Base-by-base conservation (phyloP, 164 flowering plant species). In the Vitis labrusca region DNA sequence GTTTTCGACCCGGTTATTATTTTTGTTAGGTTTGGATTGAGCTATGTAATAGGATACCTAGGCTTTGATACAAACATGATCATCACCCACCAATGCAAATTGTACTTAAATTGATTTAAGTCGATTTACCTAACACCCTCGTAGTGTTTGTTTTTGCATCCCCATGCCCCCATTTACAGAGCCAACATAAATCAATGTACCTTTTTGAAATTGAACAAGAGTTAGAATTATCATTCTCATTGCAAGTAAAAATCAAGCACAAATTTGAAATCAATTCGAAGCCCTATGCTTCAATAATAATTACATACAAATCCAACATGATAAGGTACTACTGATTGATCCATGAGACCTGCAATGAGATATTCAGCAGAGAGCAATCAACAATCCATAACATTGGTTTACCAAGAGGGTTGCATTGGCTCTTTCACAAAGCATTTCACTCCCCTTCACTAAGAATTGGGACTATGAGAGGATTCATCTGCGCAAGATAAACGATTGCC, bases 391-490 rank as follows among this genome's bases (percentile, higher is more conserved):
- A 62, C 14, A 66, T 47, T n/a, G 32, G 62, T 56, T 17, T 48
- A 61, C 53, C 50, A 59, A 27, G 51, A 27, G 27, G 14, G 30
- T 8, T 16, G 6, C 2, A 9, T 32, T 32, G 44, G 19, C 0
- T 13, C 6, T 29, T 32, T 16, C 23, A 32, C 50, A 64, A 37
- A 11, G 17, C 60, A 50, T 69, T 66, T 85, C 81, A 89, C 66
- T 83, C 91, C 5, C 74, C 79, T 74, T 88, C 88, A 72, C 69
- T 85, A 59, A 85, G 60, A 57, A 85, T 83, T 14, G 88, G 88
- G 49, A 85, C 89, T 11, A 84, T 85, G 62, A 84, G 87, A 9
- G 89, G 89, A 10, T 84, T 85, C 89, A 84, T 74, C 69, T 84
- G 89, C 23, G 87, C 85, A 66, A 85, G 77, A 70, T 82, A 82